Base-by-base conservation (phyloP, 495 filamentous ascomycete genomes). In the Podospora appendiculata region DNA sequence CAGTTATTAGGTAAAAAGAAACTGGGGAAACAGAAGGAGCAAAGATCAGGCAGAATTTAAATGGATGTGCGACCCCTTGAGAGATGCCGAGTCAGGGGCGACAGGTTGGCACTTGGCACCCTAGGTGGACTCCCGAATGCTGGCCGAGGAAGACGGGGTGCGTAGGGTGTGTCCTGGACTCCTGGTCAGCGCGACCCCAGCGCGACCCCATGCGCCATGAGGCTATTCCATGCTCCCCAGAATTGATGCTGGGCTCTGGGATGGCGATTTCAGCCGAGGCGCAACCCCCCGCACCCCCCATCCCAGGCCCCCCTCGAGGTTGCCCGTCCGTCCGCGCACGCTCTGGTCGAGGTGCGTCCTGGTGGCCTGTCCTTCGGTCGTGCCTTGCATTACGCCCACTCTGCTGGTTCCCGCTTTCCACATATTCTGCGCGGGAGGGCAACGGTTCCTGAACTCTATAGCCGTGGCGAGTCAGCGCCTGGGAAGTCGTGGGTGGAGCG, bases 81-180 rank as follows among this genome's bases (percentile, higher is more conserved):
- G 45, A 32, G 34, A 45, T 19, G 45, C 45, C 45, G 45, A 47
- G 45, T 47, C 45, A 47, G 45, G 45, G 45, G 32, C 25, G 45
- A 47, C 8, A 13, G 45, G 16, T 40, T 14, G n/a, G 11, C 38
- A 32, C 25, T 25, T 25, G 25, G 25, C 25, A 45, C 43, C 43
- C 43, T 45, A 45, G 43, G 14, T 43, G 41, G 41, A 12, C 41
- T 16, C 16, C 16, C 13, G 25, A 25, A 25, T 25, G 25, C 25
- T 5, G 25, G 25, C 25, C 25, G 25, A 25, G 25, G 25, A 25
- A 25, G 25, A 25, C 5, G 25, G 25, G 25, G 25, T 25, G 25
- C 25, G 25, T 25, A 25, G 25, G 25, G 25, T 25, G 25, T 25
- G 25, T 2, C 25, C 25, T 25, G 25, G 25, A 2, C 25, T 2